Evolutionary conservation across 73 alveolate genomes (phyloP).

Genomic region (Stentor coeruleus): DNA sequence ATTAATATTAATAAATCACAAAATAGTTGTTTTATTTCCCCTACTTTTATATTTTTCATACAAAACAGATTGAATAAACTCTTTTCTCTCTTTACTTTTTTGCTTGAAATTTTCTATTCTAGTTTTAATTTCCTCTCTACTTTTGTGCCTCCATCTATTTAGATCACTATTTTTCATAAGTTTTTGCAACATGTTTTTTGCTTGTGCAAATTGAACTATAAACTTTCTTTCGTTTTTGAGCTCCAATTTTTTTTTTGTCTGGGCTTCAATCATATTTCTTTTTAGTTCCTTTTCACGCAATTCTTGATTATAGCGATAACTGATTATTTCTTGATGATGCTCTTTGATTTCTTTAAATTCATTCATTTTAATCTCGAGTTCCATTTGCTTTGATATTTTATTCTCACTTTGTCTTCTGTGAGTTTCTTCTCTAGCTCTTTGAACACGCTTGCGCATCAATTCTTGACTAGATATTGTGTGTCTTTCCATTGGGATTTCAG

Average conservation of each 20-base stretch:
- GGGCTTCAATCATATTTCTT: background rate
- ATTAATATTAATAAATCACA: background rate
- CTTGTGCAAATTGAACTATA: background rate
- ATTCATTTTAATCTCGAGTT: conserved; percentile 1
- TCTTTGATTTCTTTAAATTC: background rate
- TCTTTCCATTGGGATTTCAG: background rate
- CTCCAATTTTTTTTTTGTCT: background rate
- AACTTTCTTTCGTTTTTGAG: background rate
- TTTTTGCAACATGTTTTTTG: conserved; percentile 17
- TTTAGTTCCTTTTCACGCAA: background rate
- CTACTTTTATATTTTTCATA: conserved; percentile 10
- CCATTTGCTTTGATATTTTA: background rate
- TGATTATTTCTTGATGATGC: background rate
- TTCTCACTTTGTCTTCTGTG: conserved; percentile 2
- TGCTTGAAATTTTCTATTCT: background rate
- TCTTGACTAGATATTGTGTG: background rate
- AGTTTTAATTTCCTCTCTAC: background rate
- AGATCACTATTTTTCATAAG: conserved; percentile 18
- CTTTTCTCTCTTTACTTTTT: background rate
- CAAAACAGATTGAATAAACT: background rate
- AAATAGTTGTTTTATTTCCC: background rate
- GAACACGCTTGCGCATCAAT: background rate
- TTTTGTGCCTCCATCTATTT: conserved; percentile 7
- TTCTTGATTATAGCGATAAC: background rate
- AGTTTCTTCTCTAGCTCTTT: background rate